Conservation (phyloP, 108 stramenopile species). For the Asterionellopsis glacialis region DNA sequence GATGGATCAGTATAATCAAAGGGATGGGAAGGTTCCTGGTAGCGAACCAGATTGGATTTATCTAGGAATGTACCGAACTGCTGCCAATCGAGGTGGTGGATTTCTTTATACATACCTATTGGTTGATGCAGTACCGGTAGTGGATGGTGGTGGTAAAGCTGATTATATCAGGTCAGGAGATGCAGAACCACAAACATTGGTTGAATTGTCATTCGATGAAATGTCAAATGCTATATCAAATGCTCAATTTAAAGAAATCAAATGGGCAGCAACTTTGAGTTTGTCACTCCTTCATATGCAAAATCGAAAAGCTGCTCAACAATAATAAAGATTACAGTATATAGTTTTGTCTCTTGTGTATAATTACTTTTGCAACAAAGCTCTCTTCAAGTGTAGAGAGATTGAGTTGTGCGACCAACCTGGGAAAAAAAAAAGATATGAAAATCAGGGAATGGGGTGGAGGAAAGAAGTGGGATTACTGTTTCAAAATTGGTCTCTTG, state of each 20-base stretch:
- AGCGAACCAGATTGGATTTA: constrained; percentile 42
- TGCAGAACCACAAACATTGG: constrained; percentile 42
- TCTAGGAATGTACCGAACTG: constrained; percentile 51
- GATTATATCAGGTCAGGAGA: constrained; percentile 29
- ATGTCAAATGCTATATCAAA: constrained; percentile 21
- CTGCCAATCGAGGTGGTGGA: constrained; percentile 64
- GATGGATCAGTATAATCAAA: constrained; percentile 15
- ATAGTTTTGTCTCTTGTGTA: too few relatives aligned
- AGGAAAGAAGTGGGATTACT: too few relatives aligned
- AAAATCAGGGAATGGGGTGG: too few relatives aligned
- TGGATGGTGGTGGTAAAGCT: constrained; percentile 25
- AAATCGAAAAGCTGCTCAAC: neutral
- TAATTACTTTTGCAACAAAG: too few relatives aligned
- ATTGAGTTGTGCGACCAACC: too few relatives aligned
- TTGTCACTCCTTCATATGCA: constrained; percentile 40
- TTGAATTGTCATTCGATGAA: constrained; percentile 22
- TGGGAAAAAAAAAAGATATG: too few relatives aligned
- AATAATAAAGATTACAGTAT: too few relatives aligned
- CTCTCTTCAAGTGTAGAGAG: too few relatives aligned
- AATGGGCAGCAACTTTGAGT: constrained; percentile 63
- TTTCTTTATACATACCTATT: constrained; percentile 51
- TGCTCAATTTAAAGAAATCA: constrained; percentile 60
- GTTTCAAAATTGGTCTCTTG: too few relatives aligned
- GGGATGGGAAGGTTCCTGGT: constrained; percentile 15
- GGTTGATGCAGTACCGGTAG: constrained; percentile 40